Base-by-base conservation (phyloP, 371 early-diverging fungal species). In the Syncephalastrum racemosum region DNA sequence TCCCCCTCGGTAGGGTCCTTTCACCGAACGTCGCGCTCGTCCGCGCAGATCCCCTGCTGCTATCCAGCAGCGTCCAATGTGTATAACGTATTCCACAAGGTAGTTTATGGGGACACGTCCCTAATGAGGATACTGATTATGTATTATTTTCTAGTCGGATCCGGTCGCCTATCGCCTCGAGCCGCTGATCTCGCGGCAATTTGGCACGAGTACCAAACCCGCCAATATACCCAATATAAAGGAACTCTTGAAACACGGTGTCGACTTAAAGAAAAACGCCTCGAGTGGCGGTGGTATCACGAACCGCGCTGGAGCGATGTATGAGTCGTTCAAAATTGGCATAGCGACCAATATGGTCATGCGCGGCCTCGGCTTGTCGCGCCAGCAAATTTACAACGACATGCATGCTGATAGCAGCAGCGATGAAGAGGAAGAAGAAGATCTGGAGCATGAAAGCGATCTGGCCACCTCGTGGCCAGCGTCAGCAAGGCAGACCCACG, bases 21-120 rank as follows among this genome's bases (percentile, higher is more conserved):
- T 24, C 59, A 51, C 36, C 3, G 36, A 31, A 8, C 36, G 36
- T 52, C 53, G 7, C 25, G 39, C 27, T 43, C 54, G 27, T 61
- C 73, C 1, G 54, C 70, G 12, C 25, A 52, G 2, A 62, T 65
- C 4, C 75, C 76, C 0, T 77, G 77, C 45, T 73, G 82, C 24
- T 77, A 78, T 50, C 86, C 88, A 14, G 86, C 85, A 5, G 85
- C 79, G 20, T 81, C 84, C 31, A 83, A 87, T 41, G 27, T 92
- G 14, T 93, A 90, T 77, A 93, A 93, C 62, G 85, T 93, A 22
- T 92, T 89, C 61, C 90, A 90, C 66, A 86, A 79, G 46, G 82
- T 69, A 60, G 41, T 3, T 23, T 13, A 43, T 14, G 14, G 23
- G 13, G 6, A 49, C 12, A 12, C 7, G 13, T 14, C 6, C 19